A percentile compares a stretch with the other conserved stretches of the same genome.
These are phyloP conservation scores for Lanmaoa pseudosensibilis DNA, from an alignment of 768 basidiomycete species.

Conservation along the genomic window DNA sequence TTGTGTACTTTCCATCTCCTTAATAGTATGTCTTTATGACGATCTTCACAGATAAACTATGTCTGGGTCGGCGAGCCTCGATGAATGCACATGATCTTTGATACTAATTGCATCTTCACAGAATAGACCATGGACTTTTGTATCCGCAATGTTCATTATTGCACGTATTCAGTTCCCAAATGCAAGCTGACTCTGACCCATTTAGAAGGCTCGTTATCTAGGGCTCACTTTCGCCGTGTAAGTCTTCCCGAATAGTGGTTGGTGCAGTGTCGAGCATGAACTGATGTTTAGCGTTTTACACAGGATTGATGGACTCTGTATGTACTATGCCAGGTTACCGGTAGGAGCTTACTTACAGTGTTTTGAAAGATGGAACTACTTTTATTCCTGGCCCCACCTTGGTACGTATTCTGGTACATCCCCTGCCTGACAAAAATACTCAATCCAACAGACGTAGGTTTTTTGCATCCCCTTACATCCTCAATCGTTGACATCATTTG, in stretches of 20 bases:
- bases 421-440: neutral
- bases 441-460: constrained; percentile 16
- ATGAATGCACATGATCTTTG: neutral
- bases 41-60: constrained; percentile 6
- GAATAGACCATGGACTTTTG: constrained; percentile 18
- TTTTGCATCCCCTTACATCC: neutral
- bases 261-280: neutral
- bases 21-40: neutral
- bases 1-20: neutral
- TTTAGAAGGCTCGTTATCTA: constrained; percentile 19
- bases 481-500: neutral
- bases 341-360: neutral
- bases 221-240: constrained; percentile 13
- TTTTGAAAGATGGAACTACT: constrained; percentile 7
- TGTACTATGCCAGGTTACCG: neutral
- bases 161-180: constrained; percentile 6
- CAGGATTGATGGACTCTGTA: constrained; percentile 10
- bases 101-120: constrained; percentile 2
- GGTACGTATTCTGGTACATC: neutral
- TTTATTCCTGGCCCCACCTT: neutral
- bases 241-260: neutral
- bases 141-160: constrained; percentile 14
- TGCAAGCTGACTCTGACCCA: neutral
- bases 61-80: constrained; percentile 18
- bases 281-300: neutral